Conservation (phyloP, 805 yeast species). For the Jamesozyma jinghongensis region DNA sequence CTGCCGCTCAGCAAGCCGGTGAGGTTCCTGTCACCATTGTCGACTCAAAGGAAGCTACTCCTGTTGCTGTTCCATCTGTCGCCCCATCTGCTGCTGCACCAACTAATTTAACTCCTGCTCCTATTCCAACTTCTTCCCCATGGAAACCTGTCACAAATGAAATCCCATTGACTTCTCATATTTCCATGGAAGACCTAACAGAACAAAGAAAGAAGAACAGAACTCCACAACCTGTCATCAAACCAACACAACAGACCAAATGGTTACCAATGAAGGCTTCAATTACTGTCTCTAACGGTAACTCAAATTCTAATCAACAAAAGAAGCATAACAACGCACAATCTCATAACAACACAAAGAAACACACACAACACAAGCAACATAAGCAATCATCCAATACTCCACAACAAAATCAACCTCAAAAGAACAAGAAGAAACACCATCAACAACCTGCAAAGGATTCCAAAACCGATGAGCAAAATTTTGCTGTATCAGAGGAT, state of each 20-base stretch:
- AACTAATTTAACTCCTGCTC: slow-evolving; percentile 26
- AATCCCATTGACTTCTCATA: slow-evolving; percentile 17
- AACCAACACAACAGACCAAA: slow-evolving; percentile 32
- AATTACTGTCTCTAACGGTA: slow-evolving; percentile 37
- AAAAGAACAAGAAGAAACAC: neutral
- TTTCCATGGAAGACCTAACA: slow-evolving; percentile 15
- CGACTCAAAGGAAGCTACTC: no score
- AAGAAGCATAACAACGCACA: slow-evolving; percentile 10
- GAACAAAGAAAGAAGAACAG: slow-evolving; percentile 13
- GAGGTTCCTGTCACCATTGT: no score
- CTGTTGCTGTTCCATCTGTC: no score
- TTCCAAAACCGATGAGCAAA: no score
- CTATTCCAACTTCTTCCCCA: slow-evolving; percentile 29
- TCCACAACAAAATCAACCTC: neutral
- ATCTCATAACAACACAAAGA: slow-evolving; percentile 4
- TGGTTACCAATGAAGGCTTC: slow-evolving; percentile 65
- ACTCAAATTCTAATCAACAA: slow-evolving; percentile 4
- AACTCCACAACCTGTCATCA: slow-evolving; percentile 12
- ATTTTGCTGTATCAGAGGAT: no score
- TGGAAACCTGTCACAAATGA: slow-evolving; percentile 25
- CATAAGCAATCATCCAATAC: neutral
- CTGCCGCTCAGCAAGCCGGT: no score
- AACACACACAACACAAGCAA: slow-evolving; percentile 3
- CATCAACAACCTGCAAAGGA: no score
- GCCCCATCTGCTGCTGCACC: no score